Conservation (phyloP, 2,329 filamentous ascomycete species). For the Lojkania enalia region DNA sequence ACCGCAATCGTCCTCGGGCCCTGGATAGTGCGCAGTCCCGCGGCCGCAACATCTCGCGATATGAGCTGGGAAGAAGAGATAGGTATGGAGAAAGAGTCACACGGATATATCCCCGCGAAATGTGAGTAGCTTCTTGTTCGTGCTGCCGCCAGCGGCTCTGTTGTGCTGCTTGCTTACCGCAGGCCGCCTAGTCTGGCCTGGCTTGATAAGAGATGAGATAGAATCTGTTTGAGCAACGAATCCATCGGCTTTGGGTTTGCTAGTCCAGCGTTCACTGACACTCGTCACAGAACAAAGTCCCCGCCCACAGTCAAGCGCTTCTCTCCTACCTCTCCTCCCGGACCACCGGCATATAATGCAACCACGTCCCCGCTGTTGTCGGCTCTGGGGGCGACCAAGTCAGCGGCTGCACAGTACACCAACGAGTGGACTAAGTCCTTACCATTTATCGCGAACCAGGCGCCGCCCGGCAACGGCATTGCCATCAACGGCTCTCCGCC, state of each 20-base stretch:
- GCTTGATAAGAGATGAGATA: background rate
- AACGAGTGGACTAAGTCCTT: constrained; percentile 54
- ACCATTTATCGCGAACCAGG: constrained; percentile 48
- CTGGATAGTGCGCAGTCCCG: constrained; percentile 41
- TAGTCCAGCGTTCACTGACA: constrained; percentile 13
- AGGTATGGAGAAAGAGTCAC: constrained; percentile 43
- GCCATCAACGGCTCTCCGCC: constrained; percentile 52
- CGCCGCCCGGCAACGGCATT: constrained; percentile 45
- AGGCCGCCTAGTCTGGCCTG: constrained; percentile 1
- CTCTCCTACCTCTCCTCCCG: constrained; percentile 39
- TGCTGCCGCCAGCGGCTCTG: too few relatives aligned
- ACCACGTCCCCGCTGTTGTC: constrained; percentile 45
- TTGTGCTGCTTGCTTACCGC: constrained; percentile 1
- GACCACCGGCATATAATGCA: constrained; percentile 38
- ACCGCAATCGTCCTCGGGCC: constrained; percentile 38
- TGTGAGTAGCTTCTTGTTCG: constrained; percentile 41
- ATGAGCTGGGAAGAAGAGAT: constrained; percentile 49
- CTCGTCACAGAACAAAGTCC: constrained; percentile 40
- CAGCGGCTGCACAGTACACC: constrained; percentile 43
- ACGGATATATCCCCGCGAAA: constrained; percentile 45
- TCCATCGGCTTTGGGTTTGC: constrained; percentile 2
- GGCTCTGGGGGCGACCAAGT: constrained; percentile 44
- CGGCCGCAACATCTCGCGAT: constrained; percentile 42
- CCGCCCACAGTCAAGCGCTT: constrained; percentile 39
- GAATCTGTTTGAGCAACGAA: background rate